These are phyloP conservation scores for Phytophthora boehmeriae DNA, from an alignment of 352 stramenopile genomes.

Conservation along the genomic window DNA sequence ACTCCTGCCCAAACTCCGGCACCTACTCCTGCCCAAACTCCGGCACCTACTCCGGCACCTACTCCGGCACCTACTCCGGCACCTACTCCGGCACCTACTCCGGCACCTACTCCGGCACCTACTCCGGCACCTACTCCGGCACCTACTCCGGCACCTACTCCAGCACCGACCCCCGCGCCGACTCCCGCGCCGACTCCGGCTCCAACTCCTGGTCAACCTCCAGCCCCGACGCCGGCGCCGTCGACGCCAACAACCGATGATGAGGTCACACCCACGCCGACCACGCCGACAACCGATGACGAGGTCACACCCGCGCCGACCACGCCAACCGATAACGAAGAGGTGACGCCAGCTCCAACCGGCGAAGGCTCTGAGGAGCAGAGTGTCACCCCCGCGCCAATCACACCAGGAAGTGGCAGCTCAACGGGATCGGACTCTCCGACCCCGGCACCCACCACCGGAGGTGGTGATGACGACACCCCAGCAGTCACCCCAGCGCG, in stretches of 20 bases:
- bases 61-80: slow-evolving; percentile 14
- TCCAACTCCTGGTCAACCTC: slow-evolving; percentile 4
- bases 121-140: slow-evolving; percentile 14
- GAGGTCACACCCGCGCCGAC: slow-evolving; percentile 12
- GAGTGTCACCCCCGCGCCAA: slow-evolving; percentile 24
- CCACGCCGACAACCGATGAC: neutral
- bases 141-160: slow-evolving; percentile 2
- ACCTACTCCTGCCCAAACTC: slow-evolving; percentile 24
- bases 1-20: slow-evolving; percentile 21
- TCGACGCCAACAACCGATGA: slow-evolving; percentile 21
- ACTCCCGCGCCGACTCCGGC: slow-evolving; percentile 4
- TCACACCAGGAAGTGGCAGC: slow-evolving; percentile 10
- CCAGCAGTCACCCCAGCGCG: slow-evolving; percentile 35
- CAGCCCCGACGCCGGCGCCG: slow-evolving; percentile 14
- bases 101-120: slow-evolving; percentile 14
- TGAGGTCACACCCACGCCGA: slow-evolving; percentile 11
- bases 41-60: slow-evolving; percentile 12
- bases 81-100: slow-evolving; percentile 10
- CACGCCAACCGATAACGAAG: neutral
- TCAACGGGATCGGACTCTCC: slow-evolving; percentile 1
- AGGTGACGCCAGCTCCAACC: slow-evolving; percentile 4
- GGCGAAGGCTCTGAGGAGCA: slow-evolving; percentile 6
- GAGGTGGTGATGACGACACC: slow-evolving; percentile 29
- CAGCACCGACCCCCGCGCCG: slow-evolving; percentile 6
- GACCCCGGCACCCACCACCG: slow-evolving; percentile 20